phyloP scores from a whole-genome alignment of 371 early-diverging fungal genomes.

The Mortierella sp. region DNA sequence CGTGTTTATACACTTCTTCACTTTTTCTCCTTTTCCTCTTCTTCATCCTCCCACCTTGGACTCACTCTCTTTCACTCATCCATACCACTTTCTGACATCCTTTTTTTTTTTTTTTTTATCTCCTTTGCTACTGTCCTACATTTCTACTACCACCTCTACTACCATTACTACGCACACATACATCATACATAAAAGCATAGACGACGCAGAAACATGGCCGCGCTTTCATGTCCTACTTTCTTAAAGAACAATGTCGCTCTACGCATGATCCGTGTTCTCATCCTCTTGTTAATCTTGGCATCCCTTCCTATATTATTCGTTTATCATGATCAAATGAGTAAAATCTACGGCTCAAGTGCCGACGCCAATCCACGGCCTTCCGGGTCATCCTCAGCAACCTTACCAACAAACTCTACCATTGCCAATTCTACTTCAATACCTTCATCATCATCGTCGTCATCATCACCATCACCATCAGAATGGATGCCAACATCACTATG shows the following conservation, averaged over 20 bases:
- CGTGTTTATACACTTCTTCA: neutral
- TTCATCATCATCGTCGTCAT: neutral
- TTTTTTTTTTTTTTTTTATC: neutral
- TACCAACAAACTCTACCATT: constrained; percentile 2
- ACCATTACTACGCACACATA: neutral
- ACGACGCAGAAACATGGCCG: neutral
- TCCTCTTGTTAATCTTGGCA: constrained; percentile 4
- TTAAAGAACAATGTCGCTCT: neutral
- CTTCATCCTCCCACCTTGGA: neutral
- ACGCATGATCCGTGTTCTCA: neutral
- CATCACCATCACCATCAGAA: neutral
- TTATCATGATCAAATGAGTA: constrained; percentile 14
- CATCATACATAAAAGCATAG: no score
- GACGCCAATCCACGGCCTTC: neutral
- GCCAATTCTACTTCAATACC: neutral
- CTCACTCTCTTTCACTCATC: neutral
- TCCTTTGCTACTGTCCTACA: neutral
- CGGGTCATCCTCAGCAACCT: neutral
- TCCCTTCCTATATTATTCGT: constrained; percentile 15
- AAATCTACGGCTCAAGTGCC: neutral
- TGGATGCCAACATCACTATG: constrained; percentile 3
- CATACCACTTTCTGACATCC: no score
- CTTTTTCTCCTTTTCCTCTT: neutral
- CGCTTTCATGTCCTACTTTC: neutral
- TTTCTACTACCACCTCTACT: neutral